These are phyloP conservation scores for Kuraishia capsulata DNA, from an alignment of 805 yeast genomes.

Conservation along the genomic window DNA sequence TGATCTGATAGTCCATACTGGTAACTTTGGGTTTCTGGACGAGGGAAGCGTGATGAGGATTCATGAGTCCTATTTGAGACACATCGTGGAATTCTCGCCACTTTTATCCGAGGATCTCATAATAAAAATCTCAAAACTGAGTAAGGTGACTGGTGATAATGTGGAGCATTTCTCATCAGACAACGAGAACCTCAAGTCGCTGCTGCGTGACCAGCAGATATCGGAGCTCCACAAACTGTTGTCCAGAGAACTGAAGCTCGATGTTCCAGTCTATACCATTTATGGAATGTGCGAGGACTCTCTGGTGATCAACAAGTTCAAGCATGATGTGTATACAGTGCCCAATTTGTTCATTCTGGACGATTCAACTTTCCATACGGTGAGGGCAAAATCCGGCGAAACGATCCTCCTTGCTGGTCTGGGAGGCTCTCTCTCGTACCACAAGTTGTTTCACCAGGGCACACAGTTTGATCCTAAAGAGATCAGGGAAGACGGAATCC, in stretches of 20 bases:
- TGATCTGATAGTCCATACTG: conserved; percentile 54
- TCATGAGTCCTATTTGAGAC: conserved; percentile 50
- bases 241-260: conserved; percentile 28
- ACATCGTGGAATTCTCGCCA: conserved; percentile 60
- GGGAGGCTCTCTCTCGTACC: conserved; percentile 64
- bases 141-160: conserved; percentile 32
- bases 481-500: conserved; percentile 6
- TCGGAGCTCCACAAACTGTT: conserved; percentile 45
- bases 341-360: conserved; percentile 56
- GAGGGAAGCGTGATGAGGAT: conserved; percentile 41
- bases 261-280: conserved; percentile 67
- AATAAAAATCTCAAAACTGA: conserved; percentile 42
- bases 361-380: conserved; percentile 37
- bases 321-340: conserved; percentile 40
- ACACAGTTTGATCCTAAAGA: conserved; percentile 26
- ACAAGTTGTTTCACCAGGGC: conserved; percentile 61
- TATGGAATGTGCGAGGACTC: conserved; percentile 74
- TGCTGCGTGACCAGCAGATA: conserved; percentile 26
- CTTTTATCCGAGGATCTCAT: conserved; percentile 39
- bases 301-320: conserved; percentile 51
- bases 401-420: conserved; percentile 54
- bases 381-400: conserved; percentile 31
- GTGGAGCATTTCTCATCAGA: conserved; percentile 28
- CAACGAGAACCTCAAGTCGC: conserved; percentile 24
- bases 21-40: conserved; percentile 76